These are phyloP conservation scores for Verticillium isaacii DNA, from an alignment of 2,329 filamentous ascomycete species.

Conservation along the genomic window DNA sequence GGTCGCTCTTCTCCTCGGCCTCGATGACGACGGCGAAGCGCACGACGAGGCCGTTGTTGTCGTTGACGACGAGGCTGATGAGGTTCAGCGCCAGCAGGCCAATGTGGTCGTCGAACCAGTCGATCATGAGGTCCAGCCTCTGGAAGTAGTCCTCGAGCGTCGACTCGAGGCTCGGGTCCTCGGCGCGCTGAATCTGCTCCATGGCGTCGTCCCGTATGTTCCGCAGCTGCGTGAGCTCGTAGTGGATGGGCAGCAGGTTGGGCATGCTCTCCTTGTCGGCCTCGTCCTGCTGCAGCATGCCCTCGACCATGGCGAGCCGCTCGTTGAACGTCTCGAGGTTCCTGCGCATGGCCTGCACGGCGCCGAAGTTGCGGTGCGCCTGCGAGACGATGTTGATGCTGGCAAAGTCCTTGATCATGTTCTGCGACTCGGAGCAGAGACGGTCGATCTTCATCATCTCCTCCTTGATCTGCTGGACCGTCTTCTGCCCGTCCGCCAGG, in stretches of 20 bases:
- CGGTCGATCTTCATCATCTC: slow-evolving; percentile 99
- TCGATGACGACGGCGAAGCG: slow-evolving; percentile 88
- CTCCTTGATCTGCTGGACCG: slow-evolving; percentile 89
- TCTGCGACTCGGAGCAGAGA: slow-evolving; percentile 93
- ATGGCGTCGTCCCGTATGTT: slow-evolving; percentile 96
- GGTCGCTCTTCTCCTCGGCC: slow-evolving; percentile 94
- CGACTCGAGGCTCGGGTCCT: slow-evolving; percentile 68
- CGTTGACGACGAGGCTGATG: slow-evolving; percentile 78
- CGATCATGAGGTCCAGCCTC: slow-evolving; percentile 78
- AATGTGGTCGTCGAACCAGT: slow-evolving; percentile 94
- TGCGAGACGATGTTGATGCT: slow-evolving; percentile 89
- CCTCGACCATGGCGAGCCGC: slow-evolving; percentile 69
- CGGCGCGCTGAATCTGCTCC: slow-evolving; percentile 82
- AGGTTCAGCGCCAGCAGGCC: slow-evolving; percentile 84
- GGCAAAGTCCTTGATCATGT: slow-evolving; percentile 94
- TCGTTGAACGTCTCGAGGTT: slow-evolving; percentile 85
- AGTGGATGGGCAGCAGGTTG: slow-evolving; percentile 84
- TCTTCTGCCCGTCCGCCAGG: slow-evolving; percentile 84
- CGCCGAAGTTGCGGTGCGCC: slow-evolving; percentile 93
- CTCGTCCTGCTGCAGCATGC: slow-evolving; percentile 78
- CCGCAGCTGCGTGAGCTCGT: slow-evolving; percentile 83
- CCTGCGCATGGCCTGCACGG: slow-evolving; percentile 87
- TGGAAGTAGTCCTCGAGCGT: slow-evolving; percentile 90
- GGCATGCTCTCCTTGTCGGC: slow-evolving; percentile 84
- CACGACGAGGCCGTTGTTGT: slow-evolving; percentile 86